A percentile compares a stretch with the other conserved stretches of the same genome.
phyloP scores from a whole-genome alignment of 192 early-diverging fungal species.

The Coemansia sp. region DNA sequence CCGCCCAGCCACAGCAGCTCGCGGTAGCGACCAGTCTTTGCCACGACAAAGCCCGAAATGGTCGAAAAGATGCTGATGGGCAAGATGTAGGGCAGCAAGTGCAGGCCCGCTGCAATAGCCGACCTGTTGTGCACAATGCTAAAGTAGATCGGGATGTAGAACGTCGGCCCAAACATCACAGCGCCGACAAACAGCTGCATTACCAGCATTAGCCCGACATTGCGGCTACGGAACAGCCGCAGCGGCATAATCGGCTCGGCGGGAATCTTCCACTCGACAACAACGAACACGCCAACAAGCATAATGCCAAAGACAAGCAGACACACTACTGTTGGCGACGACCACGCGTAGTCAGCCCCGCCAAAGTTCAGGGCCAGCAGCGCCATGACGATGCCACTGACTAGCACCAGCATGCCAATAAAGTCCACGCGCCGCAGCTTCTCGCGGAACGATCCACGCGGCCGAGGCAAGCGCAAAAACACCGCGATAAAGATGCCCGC shows the following conservation, averaged over 20 bases:
- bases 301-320: conserved; percentile 54
- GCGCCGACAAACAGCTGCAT: conserved; percentile 27
- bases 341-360: conserved; percentile 71
- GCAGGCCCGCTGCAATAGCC: conserved; percentile 69
- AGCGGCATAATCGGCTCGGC: conserved; percentile 64
- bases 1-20: conserved; percentile 63
- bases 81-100: conserved; percentile 73
- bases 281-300: conserved; percentile 55
- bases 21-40: conserved; percentile 59
- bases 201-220: conserved; percentile 19
- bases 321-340: conserved; percentile 57
- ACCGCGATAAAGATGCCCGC: conserved; percentile 36
- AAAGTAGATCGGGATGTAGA: conserved; percentile 64
- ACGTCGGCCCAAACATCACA: conserved; percentile 57
- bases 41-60: conserved; percentile 60
- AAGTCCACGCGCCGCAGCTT: conserved; percentile 67
- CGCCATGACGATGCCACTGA: conserved; percentile 59
- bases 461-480: conserved; percentile 41
- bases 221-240: conserved; percentile 57
- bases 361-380: conserved; percentile 73
- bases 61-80: conserved; percentile 64
- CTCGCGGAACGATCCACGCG: conserved; percentile 22
- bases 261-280: conserved; percentile 55
- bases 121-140: conserved; percentile 65
- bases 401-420: conserved; percentile 57